Base-by-base conservation (phyloP, 495 filamentous ascomycete species). In the Halenospora varia region DNA sequence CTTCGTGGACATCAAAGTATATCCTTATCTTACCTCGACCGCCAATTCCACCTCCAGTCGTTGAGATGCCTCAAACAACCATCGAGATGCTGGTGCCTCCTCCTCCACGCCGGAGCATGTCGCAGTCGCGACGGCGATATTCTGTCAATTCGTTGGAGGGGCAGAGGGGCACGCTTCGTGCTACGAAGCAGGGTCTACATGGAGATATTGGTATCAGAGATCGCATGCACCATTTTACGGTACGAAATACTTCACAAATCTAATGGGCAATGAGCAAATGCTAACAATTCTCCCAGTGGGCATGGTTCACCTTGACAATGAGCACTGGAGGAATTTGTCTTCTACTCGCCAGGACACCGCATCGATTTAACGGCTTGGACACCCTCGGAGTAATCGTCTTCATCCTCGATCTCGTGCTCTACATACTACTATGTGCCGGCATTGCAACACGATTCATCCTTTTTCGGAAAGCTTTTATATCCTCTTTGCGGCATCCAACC, bases 241-340 rank as follows among this genome's bases (percentile, higher is more conserved):
- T 35, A 35, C 4, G 29, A 4, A 35, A 6, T 4, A 4, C 29
- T 6, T 35, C 6, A 6, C 29, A 4, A 6, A 35, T 35, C 29
- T 4, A 4, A 6, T 35, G 4, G 29, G 6, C 29, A 13, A 35
- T 35, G 13, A 35, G 29, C 13, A n/a, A n/a, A 35, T 35, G 29
- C 29, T 35, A 35, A 35, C 29, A 6, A 4, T 35, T 35, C 13
- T 35, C 13, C 4, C 13, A 35, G 29, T 46, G 42, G 80, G 84
- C 84, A 22, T 88, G 84, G 79, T 90, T 84, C 66, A 53, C 64
- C 8, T 62, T 65, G 26, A 72, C 62, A 17, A 88, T 88, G 84
- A 80, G 82, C 25, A 85, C 82, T 0, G 82, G 82, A 10, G 85
- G 84, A n/a, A 69, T 89, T 15, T 78, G 85, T 18, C 72, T 88